Conservation (phyloP, 2,329 filamentous ascomycete genomes). For the Arthroderma sp. region DNA sequence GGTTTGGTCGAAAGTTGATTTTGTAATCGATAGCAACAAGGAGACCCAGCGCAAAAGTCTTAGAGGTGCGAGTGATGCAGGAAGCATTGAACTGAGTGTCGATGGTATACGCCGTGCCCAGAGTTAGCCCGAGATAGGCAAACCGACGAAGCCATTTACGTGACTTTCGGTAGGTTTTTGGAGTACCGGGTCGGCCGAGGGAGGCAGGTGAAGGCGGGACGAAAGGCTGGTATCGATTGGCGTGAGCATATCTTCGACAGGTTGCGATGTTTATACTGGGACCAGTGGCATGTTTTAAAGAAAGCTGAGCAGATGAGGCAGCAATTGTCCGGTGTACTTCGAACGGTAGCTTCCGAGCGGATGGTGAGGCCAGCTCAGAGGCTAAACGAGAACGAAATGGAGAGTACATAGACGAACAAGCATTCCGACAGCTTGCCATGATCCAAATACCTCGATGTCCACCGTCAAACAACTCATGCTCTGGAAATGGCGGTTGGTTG, state of each 20-base stretch:
- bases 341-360: too few species aligned
- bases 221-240: constrained; percentile 34
- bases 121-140: constrained; percentile 45
- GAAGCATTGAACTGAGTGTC: constrained; percentile 69
- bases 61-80: constrained; percentile 61
- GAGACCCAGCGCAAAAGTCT: constrained; percentile 68
- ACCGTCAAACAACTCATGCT: too few species aligned
- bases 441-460: too few species aligned
- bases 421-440: too few species aligned
- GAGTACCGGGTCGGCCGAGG: constrained; percentile 56
- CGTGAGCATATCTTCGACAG: constrained; percentile 1
- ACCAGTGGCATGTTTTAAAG: too few species aligned
- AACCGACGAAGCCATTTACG: constrained; percentile 68
- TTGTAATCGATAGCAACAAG: constrained; percentile 88
- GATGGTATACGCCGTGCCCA: constrained; percentile 50
- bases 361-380: too few species aligned
- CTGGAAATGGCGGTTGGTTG: too few species aligned
- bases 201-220: constrained; percentile 66
- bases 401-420: too few species aligned
- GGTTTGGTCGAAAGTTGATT: constrained; percentile 78
- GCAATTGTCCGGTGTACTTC: too few species aligned
- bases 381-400: too few species aligned
- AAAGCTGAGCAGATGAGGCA: too few species aligned
- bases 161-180: constrained; percentile 57
- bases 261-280: too few species aligned